Evolutionary conservation across 2,329 filamentous ascomycete genomes (phyloP).

Genomic region (Remersonia thermophila): DNA sequence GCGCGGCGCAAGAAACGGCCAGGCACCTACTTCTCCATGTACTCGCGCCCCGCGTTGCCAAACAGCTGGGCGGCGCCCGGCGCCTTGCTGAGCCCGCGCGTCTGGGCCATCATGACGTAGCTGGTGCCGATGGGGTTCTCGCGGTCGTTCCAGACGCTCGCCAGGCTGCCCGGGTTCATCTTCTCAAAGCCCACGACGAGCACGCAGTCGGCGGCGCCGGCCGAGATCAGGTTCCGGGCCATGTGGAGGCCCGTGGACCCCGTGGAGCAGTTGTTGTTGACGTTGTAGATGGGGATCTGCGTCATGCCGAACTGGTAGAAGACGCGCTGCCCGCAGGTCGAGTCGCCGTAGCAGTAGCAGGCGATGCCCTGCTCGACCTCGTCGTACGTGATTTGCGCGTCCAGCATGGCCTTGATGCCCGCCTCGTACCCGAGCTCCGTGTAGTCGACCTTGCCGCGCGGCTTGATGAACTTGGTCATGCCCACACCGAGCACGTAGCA

Average conservation of each 20-base stretch:
- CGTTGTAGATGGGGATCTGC: conserved; percentile 89
- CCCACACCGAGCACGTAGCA: conserved; percentile 91
- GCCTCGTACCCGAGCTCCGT: conserved; percentile 90
- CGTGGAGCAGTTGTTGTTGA: conserved; percentile 97
- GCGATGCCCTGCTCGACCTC: conserved; percentile 89
- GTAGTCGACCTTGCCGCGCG: conserved; percentile 85
- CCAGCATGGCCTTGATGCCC: conserved; percentile 72
- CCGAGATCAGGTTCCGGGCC: conserved; percentile 64
- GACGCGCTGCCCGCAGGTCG: conserved; percentile 86
- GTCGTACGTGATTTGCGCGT: conserved; percentile 88
- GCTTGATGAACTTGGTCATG: conserved; percentile 99
- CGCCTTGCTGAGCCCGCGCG: conserved; percentile 67
- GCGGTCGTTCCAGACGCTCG: conserved; percentile 74
- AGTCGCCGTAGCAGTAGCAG: conserved; percentile 98
- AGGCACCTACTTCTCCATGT: conserved; percentile 75
- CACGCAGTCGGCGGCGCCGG: conserved; percentile 76
- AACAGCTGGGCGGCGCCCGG: conserved; percentile 88
- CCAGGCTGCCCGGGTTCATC: conserved; percentile 86
- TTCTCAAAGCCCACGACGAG: conserved; percentile 95
- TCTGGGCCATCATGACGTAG: conserved; percentile 68
- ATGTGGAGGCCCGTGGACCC: conserved; percentile 85
- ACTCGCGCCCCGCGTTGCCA: conserved; percentile 84
- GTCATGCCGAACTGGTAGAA: conserved; percentile 99
- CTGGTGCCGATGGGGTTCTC: conserved; percentile 66
- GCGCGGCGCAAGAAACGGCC: not conserved